Evolutionary conservation across 306 rosid species (phyloP).

Genomic region (Heteromeles arbutifolia): DNA sequence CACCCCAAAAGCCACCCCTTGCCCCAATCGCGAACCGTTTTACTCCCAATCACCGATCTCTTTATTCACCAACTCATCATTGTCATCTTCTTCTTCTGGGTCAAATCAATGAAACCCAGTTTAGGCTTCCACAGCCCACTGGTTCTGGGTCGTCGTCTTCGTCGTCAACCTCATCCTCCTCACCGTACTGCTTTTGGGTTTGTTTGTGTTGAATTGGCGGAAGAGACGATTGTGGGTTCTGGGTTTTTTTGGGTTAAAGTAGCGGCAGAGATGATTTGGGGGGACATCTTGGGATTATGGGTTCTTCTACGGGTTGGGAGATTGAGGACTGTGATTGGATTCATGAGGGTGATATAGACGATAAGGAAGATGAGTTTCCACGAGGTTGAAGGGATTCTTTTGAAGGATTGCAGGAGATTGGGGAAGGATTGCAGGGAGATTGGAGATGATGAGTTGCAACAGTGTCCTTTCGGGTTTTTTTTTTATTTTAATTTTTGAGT

Average conservation of each 20-base stretch:
- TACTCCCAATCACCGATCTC: too few species aligned
- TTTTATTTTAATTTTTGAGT: too few species aligned
- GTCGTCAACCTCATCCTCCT: background rate
- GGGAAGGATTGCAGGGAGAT: constrained; percentile 61
- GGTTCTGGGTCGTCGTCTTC: constrained; percentile 32
- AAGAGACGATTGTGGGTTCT: constrained; percentile 23
- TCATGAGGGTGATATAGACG: constrained; percentile 17
- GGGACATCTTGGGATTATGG: constrained; percentile 49
- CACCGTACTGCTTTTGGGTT: background rate
- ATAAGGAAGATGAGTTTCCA: constrained; percentile 18
- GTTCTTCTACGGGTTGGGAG: constrained; percentile 13
- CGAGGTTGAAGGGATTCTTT: constrained; percentile 68
- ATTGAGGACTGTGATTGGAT: constrained; percentile 25
- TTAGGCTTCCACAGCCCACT: constrained; percentile 20
- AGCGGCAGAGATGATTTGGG: constrained; percentile 78
- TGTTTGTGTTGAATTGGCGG: constrained; percentile 18
- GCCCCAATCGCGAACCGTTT: too few species aligned
- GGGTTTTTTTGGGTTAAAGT: constrained; percentile 48
- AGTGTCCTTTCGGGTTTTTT: too few species aligned
- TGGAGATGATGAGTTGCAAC: background rate
- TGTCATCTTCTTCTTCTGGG: too few species aligned
- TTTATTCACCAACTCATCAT: too few species aligned
- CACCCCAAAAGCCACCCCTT: too few species aligned
- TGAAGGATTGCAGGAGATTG: constrained; percentile 60
- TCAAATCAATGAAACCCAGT: constrained; percentile 44